A percentile compares a stretch with the other conserved stretches of the same genome.
phyloP scores from a whole-genome alignment of 177 flowering plant genomes.

The Telopea speciosissima region DNA sequence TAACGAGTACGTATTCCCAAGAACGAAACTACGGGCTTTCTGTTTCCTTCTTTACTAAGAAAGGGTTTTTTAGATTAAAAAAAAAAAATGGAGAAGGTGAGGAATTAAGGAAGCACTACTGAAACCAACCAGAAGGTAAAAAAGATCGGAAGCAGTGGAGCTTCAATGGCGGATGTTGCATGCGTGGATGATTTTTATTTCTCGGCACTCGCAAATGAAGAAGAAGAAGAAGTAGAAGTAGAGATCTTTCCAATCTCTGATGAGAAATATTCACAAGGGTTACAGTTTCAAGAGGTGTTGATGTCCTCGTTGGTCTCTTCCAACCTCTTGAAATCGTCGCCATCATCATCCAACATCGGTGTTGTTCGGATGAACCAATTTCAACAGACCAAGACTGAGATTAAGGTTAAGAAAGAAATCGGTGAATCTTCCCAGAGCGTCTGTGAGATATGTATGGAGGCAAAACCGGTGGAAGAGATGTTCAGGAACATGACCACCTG shows the following conservation, averaged over 20 bases:
- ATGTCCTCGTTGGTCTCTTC: constrained; percentile 13
- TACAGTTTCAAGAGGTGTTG: constrained; percentile 38
- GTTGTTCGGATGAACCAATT: neutral
- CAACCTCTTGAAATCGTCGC: neutral
- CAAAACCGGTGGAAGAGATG: neutral
- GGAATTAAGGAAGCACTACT: no score
- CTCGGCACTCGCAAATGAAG: constrained; percentile 15
- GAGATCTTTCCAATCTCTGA: constrained; percentile 25
- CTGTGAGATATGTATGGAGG: neutral
- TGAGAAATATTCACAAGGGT: constrained; percentile 31
- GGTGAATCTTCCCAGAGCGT: neutral
- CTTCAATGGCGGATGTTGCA: no score
- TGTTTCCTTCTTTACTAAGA: no score
- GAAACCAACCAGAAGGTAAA: no score
- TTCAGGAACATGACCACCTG: neutral
- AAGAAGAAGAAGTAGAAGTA: constrained; percentile 1
- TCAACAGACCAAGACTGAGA: neutral
- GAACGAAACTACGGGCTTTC: no score
- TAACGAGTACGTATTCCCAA: no score
- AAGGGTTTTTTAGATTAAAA: no score
- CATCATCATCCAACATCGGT: neutral
- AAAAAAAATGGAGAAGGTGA: no score
- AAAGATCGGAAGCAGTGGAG: no score
- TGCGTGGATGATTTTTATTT: constrained; percentile 25
- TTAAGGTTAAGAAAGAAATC: neutral